These are phyloP conservation scores for Wickerhamiella kurtzmanii DNA, from an alignment of 805 yeast species.

Conservation along the genomic window DNA sequence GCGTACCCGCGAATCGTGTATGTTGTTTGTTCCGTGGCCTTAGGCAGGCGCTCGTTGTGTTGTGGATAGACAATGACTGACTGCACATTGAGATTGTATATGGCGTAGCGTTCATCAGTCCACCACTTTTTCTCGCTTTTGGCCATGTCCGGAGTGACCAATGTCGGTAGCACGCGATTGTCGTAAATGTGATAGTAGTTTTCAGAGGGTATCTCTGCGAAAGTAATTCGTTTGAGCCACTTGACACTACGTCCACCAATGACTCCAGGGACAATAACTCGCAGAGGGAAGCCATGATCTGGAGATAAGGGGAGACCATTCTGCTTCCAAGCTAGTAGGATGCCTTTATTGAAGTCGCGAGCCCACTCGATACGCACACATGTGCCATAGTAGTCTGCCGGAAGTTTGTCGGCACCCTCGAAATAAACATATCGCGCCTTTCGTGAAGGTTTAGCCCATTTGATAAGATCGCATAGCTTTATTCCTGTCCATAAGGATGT, in stretches of 20 bases:
- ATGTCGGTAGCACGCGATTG: slow-evolving; percentile 28
- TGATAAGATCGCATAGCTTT: slow-evolving; percentile 23
- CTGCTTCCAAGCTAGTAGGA: slow-evolving; percentile 28
- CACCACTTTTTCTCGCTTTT: slow-evolving; percentile 26
- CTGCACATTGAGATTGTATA: slow-evolving; percentile 27
- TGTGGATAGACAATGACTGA: slow-evolving; percentile 26
- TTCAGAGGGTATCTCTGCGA: slow-evolving; percentile 25
- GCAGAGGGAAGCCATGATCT: slow-evolving; percentile 28
- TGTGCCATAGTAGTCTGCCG: slow-evolving; percentile 23
- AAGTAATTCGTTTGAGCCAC: slow-evolving; percentile 24
- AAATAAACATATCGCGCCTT: slow-evolving; percentile 25
- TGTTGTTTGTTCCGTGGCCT: slow-evolving; percentile 7
- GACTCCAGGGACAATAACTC: slow-evolving; percentile 29
- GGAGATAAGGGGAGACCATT: slow-evolving; percentile 27
- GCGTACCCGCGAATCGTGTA: slow-evolving; percentile 26
- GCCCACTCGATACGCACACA: slow-evolving; percentile 26
- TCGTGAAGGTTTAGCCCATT: slow-evolving; percentile 21
- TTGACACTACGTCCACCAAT: slow-evolving; percentile 31
- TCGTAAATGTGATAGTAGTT: slow-evolving; percentile 30
- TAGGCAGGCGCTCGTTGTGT: slow-evolving; percentile 19
- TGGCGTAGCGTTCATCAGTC: slow-evolving; percentile 29
- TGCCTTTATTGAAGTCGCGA: slow-evolving; percentile 24
- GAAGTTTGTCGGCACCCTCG: slow-evolving; percentile 26
- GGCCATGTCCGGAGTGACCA: slow-evolving; percentile 27
- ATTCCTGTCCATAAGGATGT: slow-evolving; percentile 28